Evolutionary conservation across 495 filamentous ascomycete species (phyloP).

Genomic region (Lindgomyces ingoldianus): DNA sequence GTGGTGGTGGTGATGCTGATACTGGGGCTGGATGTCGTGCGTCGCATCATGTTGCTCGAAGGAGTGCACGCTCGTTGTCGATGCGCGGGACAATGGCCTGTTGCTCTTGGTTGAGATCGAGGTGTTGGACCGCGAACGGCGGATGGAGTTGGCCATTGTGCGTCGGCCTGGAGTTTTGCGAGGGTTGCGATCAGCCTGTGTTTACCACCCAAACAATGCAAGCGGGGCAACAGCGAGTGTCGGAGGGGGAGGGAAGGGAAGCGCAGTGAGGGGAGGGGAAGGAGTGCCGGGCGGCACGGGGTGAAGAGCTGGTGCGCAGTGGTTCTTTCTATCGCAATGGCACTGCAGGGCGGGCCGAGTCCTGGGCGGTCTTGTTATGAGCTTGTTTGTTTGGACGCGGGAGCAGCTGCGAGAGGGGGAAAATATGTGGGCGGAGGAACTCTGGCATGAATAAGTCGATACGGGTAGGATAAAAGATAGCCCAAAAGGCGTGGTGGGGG

Average conservation of each 20-base stretch:
- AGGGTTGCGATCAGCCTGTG: slow-evolving; percentile 4
- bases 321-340: neutral
- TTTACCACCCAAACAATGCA: slow-evolving; percentile 30
- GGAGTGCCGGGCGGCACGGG: neutral
- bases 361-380: neutral
- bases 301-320: neutral
- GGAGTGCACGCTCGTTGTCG: slow-evolving; percentile 65
- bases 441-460: neutral
- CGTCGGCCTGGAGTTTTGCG: neutral
- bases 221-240: slow-evolving; percentile 1
- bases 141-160: slow-evolving; percentile 25
- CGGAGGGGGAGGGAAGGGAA: neutral
- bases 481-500: neutral
- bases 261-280: neutral
- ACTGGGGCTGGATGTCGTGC: slow-evolving; percentile 6
- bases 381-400: slow-evolving; percentile 6
- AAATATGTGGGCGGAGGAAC: neutral
- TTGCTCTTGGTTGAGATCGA: slow-evolving; percentile 57
- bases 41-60: slow-evolving; percentile 25
- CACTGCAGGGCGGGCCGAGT: neutral
- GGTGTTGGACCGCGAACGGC: slow-evolving; percentile 60
- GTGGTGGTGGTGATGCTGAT: slow-evolving; percentile 13
- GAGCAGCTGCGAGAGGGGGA: neutral
- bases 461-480: too few species aligned
- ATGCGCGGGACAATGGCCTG: slow-evolving; percentile 75